These are phyloP conservation scores for Xylariaceae sp. DNA, from an alignment of 2,329 filamentous ascomycete genomes.

Conservation along the genomic window DNA sequence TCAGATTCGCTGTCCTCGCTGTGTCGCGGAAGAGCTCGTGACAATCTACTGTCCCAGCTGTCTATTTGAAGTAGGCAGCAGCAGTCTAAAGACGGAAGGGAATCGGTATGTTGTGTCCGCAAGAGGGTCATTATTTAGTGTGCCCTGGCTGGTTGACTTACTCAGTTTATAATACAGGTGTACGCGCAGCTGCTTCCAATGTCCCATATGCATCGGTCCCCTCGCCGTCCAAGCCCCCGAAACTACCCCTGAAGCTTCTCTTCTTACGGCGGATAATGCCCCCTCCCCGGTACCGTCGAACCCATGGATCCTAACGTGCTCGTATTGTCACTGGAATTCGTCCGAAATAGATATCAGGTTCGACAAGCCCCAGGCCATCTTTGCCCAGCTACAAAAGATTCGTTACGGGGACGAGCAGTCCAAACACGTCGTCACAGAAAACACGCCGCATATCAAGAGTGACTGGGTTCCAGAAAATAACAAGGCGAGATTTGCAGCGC, in stretches of 20 bases:
- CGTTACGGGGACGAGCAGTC: constrained; percentile 52
- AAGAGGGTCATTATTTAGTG: background rate
- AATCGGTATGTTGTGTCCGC: constrained; percentile 61
- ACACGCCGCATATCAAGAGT: constrained; percentile 34
- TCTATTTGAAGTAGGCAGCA: constrained; percentile 91
- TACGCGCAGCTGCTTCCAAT: constrained; percentile 92
- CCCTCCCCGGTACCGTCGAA: constrained; percentile 32
- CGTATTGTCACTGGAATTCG: constrained; percentile 90
- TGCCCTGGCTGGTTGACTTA: background rate
- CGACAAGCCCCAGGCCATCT: constrained; percentile 81
- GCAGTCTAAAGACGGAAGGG: constrained; percentile 84
- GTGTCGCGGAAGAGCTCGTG: constrained; percentile 86
- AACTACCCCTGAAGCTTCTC: constrained; percentile 41
- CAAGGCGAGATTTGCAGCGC: constrained; percentile 52
- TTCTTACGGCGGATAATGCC: constrained; percentile 41
- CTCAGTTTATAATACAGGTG: constrained; percentile 50
- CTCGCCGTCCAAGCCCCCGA: constrained; percentile 70
- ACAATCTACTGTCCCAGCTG: constrained; percentile 95
- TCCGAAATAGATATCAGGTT: constrained; percentile 86
- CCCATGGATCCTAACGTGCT: constrained; percentile 76
- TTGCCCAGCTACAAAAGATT: constrained; percentile 68
- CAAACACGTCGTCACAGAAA: constrained; percentile 22
- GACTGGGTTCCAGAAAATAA: constrained; percentile 56
- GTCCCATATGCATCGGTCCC: constrained; percentile 79
- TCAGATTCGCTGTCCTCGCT: constrained; percentile 88